These are phyloP conservation scores for Coniochaeta sp. DNA, from an alignment of 2,329 filamentous ascomycete species.

Conservation along the genomic window DNA sequence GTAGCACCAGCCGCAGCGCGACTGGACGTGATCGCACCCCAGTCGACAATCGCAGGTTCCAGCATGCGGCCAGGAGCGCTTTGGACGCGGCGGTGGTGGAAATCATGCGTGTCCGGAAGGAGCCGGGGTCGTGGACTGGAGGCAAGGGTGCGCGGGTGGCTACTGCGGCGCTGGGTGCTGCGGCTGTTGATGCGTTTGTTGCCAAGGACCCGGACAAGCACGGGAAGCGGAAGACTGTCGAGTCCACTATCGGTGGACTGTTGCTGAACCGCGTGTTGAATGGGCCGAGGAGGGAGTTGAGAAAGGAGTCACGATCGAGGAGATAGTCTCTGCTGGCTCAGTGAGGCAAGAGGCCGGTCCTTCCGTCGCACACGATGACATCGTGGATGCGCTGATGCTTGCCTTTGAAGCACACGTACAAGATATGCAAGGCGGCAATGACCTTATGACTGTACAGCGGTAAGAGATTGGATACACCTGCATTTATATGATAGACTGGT, in stretches of 20 bases:
- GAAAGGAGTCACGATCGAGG: background rate
- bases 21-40: background rate
- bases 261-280: constrained; percentile 16
- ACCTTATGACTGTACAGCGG: background rate
- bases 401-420: background rate
- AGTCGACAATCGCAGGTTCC: background rate
- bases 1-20: background rate
- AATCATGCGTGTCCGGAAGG: constrained; percentile 5
- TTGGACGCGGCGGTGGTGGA: constrained; percentile 1
- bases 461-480: background rate
- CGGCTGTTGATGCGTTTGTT: constrained; percentile 12
- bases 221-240: constrained; percentile 1
- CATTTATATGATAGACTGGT: background rate
- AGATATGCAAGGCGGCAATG: background rate
- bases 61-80: background rate
- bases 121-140: constrained; percentile 14
- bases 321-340: background rate
- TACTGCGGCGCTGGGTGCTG: constrained; percentile 16
- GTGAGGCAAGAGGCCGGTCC: no score
- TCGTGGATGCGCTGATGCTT: background rate
- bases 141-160: constrained; percentile 15
- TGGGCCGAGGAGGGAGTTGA: constrained; percentile 13
- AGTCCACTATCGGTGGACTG: constrained; percentile 13
- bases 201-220: background rate
- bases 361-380: no score